phyloP scores from a whole-genome alignment of 176 grass and related monocot species.

The Microstegium vimineum region DNA sequence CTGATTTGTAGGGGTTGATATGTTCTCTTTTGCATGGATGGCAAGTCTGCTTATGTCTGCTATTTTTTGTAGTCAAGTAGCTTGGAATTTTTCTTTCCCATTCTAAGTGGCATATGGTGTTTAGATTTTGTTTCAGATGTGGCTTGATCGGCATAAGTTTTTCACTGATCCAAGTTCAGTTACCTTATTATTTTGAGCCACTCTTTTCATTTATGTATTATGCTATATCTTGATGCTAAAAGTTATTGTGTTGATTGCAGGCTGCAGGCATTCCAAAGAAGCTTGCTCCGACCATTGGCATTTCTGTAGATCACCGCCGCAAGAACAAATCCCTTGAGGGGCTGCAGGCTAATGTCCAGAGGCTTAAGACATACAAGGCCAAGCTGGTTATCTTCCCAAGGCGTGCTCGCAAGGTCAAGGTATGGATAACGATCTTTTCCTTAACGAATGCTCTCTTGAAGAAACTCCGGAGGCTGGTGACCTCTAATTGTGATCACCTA shows the following conservation, averaged over 20 bases:
- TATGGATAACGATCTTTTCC: not conserved
- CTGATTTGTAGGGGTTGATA: not conserved
- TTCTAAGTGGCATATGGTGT: not conserved
- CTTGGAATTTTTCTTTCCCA: not conserved
- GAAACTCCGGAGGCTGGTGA: not conserved
- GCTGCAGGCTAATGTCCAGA: conserved; percentile 65
- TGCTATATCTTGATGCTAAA: not conserved
- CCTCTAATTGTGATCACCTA: not conserved
- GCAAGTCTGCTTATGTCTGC: not conserved
- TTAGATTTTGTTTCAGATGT: not conserved
- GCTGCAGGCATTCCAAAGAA: conserved; percentile 78
- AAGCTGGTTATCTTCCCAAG: conserved; percentile 96
- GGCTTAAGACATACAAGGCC: conserved; percentile 88
- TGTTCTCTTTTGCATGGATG: not conserved
- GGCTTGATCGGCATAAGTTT: not conserved
- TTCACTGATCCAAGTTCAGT: not conserved
- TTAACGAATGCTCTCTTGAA: not conserved
- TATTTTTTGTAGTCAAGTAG: not conserved
- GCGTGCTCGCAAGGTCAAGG: conserved; percentile 68
- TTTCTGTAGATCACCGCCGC: not conserved
- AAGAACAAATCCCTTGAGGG: conserved; percentile 4
- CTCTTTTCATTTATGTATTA: not conserved
- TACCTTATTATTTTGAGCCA: not conserved
- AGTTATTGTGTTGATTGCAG: conserved; percentile 24
- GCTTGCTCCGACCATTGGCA: conserved; percentile 75